Base-by-base conservation (phyloP, 2,329 filamentous ascomycete genomes). In the Lachnellula willkommii region DNA sequence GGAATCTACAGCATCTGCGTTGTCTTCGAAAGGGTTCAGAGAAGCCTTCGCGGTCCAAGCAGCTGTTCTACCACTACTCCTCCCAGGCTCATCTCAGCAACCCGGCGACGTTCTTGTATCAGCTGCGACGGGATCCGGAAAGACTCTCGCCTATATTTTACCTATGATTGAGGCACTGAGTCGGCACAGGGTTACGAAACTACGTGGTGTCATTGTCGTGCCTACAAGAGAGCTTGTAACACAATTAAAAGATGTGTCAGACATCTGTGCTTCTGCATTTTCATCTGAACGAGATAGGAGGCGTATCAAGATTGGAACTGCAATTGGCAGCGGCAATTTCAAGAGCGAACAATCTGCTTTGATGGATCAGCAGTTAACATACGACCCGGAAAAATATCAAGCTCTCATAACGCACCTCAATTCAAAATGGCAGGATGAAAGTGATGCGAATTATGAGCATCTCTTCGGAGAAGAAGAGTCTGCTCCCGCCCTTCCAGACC, bases 61-160 rank as follows among this genome's bases (percentile, higher is more conserved):
- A 5, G 84, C 85, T 1, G 80, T 94, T 0, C 79, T 99, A 26
- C 92, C 93, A 1, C 77, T 95, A 42, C 79, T 99, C 5, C 76
- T 95, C 4, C 85, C 83, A 22, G 82, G 80, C 0, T 78, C 80
- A 43, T 76, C 80, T 54, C 75, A 80, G 37, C 79, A 84, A 37
- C 74, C 81, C 1, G 88, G 90, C 5, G 94, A 99, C 70, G 73
- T 99, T 4, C 87, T 95, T 46, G 86, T 99, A 2, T 94, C 91
- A 7, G 94, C 95, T 0, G 89, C 93, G 1, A 99, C 94, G 0
- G 94, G 94, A 8, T 97, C 94, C 0, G 94, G 94, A 55, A 99
- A 99, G 70, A 99, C 94, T 0, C 72, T 99, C 15, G 88, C 93
- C 0, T 99, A 99, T 67, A 83, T 93, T 0, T 75, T 99, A 2